Evolutionary conservation across 2,329 filamentous ascomycete species (phyloP).

Genomic region (Geosmithia putterillii): DNA sequence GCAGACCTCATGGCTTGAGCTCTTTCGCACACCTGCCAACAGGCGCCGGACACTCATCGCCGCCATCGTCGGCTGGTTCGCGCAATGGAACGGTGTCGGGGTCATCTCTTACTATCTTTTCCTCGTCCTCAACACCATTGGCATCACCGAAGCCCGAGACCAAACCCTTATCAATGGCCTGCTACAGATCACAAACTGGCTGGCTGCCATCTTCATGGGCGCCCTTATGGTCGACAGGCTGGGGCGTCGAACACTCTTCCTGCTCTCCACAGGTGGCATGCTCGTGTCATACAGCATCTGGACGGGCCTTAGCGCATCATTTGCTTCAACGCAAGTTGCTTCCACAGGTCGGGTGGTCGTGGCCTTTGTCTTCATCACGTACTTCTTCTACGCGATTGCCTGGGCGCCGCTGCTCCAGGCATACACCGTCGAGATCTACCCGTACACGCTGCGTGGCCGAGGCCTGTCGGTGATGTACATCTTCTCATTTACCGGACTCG

Average conservation of each 20-base stretch:
- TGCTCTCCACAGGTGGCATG: conserved; percentile 23
- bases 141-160: conserved; percentile 20
- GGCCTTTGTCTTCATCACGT: conserved; percentile 28
- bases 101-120: conserved; percentile 29
- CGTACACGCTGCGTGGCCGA: conserved; percentile 29
- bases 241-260: conserved; percentile 23
- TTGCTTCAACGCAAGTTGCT: conserved; percentile 19
- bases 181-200: conserved; percentile 27
- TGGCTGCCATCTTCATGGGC: conserved; percentile 24
- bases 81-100: conserved; percentile 26
- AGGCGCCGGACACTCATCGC: conserved; percentile 25
- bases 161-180: conserved; percentile 28
- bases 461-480: conserved; percentile 25
- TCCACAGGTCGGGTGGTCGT: conserved; percentile 19
- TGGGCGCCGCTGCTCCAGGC: conserved; percentile 30
- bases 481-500: conserved; percentile 23
- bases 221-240: conserved; percentile 22
- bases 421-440: conserved; percentile 27
- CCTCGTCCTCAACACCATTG: conserved; percentile 23
- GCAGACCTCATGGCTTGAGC: conserved; percentile 28
- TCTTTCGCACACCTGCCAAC: conserved; percentile 24
- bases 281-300: conserved; percentile 25
- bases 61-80: conserved; percentile 24
- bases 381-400: conserved; percentile 26
- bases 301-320: conserved; percentile 23